Evolutionary conservation across 306 rosid species (phyloP).

Genomic region (Dalbergia cultrata): DNA sequence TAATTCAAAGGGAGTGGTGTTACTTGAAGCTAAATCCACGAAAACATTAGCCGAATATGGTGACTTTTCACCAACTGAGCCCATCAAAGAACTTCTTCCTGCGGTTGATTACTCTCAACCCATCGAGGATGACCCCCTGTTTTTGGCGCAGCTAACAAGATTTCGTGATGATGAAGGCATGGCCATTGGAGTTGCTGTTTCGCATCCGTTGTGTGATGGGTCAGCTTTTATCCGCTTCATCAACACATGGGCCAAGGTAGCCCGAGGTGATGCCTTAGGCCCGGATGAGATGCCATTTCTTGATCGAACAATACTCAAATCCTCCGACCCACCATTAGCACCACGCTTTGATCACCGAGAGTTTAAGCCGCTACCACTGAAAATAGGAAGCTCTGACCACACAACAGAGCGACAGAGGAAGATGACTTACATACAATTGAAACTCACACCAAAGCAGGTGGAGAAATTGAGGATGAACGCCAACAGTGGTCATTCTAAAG

Average conservation of each 20-base stretch:
- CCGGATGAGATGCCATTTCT: neutral
- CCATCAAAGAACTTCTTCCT: conserved; percentile 16
- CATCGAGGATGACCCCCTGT: too few relatives aligned
- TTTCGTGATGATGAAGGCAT: too few relatives aligned
- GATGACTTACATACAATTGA: neutral
- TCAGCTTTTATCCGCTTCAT: neutral
- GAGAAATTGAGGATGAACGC: neutral
- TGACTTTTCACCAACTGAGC: neutral
- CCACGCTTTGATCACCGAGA: conserved; percentile 30
- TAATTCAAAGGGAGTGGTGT: neutral
- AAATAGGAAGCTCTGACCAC: neutral
- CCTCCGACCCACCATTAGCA: neutral
- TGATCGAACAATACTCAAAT: conserved; percentile 2
- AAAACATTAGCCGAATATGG: conserved; percentile 7
- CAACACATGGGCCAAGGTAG: conserved; percentile 41
- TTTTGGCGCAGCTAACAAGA: too few relatives aligned
- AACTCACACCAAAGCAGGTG: conserved; percentile 6
- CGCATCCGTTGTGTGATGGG: conserved; percentile 14
- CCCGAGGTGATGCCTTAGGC: neutral
- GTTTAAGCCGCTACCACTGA: conserved; percentile 15
- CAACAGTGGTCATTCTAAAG: neutral
- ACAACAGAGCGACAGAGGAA: neutral
- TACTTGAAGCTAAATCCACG: neutral
- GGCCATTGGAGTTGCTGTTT: neutral
- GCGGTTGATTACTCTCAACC: conserved; percentile 7